Evolutionary conservation across 306 rosid species (phyloP).

Genomic region (Castanopsis chinensis): DNA sequence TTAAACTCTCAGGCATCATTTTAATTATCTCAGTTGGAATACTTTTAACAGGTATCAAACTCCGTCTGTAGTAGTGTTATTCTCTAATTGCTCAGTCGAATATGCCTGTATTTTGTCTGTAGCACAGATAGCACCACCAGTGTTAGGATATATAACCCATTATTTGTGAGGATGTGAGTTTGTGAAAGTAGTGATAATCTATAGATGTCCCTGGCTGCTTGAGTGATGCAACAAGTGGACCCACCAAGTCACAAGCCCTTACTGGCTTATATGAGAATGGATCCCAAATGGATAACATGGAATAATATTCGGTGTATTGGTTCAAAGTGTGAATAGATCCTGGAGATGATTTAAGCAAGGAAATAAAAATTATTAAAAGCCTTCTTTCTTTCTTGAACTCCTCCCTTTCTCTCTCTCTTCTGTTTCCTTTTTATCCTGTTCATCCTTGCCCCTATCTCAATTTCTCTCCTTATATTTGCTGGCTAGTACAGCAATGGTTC

Average conservation of each 20-base stretch:
- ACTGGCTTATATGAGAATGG: background rate
- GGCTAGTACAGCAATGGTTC: background rate
- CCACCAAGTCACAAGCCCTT: background rate
- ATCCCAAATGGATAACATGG: background rate
- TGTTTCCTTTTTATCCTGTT: background rate
- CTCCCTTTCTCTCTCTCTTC: background rate
- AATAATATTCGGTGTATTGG: background rate
- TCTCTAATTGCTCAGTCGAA: background rate
- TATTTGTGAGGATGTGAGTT: background rate
- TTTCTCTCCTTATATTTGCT: background rate
- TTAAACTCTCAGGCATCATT: slow-evolving; percentile 86
- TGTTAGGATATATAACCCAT: background rate
- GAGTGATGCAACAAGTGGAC: background rate
- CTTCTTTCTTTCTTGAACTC: background rate
- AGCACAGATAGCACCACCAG: slow-evolving; percentile 6
- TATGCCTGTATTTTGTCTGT: slow-evolving; percentile 20
- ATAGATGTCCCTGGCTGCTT: background rate
- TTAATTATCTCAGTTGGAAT: slow-evolving; percentile 76
- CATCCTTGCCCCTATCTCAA: background rate
- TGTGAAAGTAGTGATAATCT: background rate
- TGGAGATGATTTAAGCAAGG: background rate
- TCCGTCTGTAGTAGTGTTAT: slow-evolving; percentile 1
- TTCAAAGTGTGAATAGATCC: background rate
- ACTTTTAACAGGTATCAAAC: slow-evolving; percentile 74
- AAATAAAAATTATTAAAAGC: background rate